These are phyloP conservation scores for Orobanche coerulescens DNA, from an alignment of 257 asterid species.

Conservation along the genomic window DNA sequence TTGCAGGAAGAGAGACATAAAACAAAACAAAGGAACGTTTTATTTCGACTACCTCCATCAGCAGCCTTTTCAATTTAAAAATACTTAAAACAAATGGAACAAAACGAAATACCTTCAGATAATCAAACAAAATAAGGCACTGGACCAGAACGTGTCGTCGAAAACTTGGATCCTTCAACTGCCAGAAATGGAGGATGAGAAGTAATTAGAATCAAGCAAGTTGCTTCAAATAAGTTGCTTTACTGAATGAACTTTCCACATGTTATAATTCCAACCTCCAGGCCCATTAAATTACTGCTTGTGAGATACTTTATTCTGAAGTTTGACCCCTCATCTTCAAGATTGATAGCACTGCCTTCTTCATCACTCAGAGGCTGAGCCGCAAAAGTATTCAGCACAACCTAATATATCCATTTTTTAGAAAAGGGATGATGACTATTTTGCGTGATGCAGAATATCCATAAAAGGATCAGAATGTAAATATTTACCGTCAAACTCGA, in stretches of 20 bases:
- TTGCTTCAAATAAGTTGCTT: conserved; percentile 12
- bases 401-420: conserved; percentile 36
- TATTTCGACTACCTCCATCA: conserved; percentile 1
- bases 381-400: conserved; percentile 78
- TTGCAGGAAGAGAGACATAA: not conserved
- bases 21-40: not conserved
- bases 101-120: conserved; percentile 63
- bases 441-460: not conserved
- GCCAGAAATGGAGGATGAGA: conserved; percentile 25
- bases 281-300: conserved; percentile 94
- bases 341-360: conserved; percentile 70
- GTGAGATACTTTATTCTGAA: conserved; percentile 96
- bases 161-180: conserved; percentile 97
- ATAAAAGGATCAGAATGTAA: not conserved
- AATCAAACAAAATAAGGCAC: conserved; percentile 90
- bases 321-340: conserved; percentile 82
- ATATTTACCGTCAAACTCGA: conserved; percentile 61
- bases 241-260: conserved; percentile 5
- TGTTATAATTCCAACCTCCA: conserved; percentile 53
- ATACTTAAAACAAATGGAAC: conserved; percentile 18
- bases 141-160: conserved; percentile 94
- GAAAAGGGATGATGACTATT: conserved; percentile 12
- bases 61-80: conserved; percentile 12
- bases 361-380: conserved; percentile 96
- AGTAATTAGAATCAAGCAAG: conserved; percentile 16